These are phyloP conservation scores for Candida insectorum DNA, from an alignment of 805 yeast genomes.

Conservation along the genomic window DNA sequence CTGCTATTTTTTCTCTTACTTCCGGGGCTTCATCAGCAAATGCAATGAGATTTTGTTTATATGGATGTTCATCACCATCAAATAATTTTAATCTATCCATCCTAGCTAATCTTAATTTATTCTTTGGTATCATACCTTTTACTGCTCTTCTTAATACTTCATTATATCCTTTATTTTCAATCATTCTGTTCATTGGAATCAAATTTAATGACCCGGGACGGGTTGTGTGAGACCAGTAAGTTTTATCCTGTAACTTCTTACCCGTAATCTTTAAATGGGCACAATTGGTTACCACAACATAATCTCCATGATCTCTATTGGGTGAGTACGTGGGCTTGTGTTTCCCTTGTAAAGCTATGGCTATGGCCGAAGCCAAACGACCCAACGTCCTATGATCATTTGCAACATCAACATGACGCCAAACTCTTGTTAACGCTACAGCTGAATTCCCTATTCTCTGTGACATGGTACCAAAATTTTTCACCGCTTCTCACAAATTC, in stretches of 20 bases:
- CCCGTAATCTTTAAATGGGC: slow-evolving; percentile 80
- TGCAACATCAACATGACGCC: slow-evolving; percentile 96
- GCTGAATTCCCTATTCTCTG: slow-evolving; percentile 48
- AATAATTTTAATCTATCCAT: slow-evolving; percentile 79
- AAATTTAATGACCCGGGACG: slow-evolving; percentile 88
- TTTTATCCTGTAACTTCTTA: slow-evolving; percentile 72
- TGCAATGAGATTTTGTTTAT: slow-evolving; percentile 76
- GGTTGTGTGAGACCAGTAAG: slow-evolving; percentile 85
- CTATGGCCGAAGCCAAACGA: slow-evolving; percentile 85
- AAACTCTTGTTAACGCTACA: slow-evolving; percentile 74
- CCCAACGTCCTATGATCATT: slow-evolving; percentile 84
- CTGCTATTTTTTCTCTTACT: slow-evolving; percentile 42
- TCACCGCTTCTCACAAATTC: slow-evolving; percentile 5
- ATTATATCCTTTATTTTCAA: slow-evolving; percentile 78
- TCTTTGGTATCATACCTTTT: slow-evolving; percentile 94
- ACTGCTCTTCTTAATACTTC: slow-evolving; percentile 86
- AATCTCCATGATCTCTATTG: slow-evolving; percentile 85
- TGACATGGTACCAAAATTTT: slow-evolving; percentile 20
- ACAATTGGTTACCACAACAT: slow-evolving; percentile 94
- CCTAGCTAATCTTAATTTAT: slow-evolving; percentile 73
- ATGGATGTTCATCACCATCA: slow-evolving; percentile 89
- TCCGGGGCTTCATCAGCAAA: slow-evolving; percentile 73
- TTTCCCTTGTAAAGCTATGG: slow-evolving; percentile 89
- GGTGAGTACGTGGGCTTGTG: slow-evolving; percentile 87
- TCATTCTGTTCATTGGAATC: slow-evolving; percentile 74